Evolutionary conservation across 257 asterid species (phyloP).

Genomic region (Lycium barbarum): DNA sequence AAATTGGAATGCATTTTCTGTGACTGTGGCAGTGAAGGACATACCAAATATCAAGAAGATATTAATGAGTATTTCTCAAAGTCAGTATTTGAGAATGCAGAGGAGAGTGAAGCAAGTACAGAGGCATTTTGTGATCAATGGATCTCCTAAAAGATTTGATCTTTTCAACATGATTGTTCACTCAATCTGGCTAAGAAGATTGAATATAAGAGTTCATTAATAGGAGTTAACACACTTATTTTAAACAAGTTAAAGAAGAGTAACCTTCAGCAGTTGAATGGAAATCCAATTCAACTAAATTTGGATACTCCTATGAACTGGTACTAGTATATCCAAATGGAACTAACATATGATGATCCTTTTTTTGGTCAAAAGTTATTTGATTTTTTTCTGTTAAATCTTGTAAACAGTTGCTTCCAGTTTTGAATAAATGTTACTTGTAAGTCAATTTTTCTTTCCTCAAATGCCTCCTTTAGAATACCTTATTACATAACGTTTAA

Average conservation of each 20-base stretch:
- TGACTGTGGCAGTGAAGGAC: constrained; percentile 39
- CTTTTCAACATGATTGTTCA: constrained; percentile 76
- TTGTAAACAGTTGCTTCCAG: neutral
- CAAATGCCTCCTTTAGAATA: neutral
- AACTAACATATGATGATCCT: neutral
- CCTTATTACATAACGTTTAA: neutral
- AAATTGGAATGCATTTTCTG: constrained; percentile 45
- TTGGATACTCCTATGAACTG: neutral
- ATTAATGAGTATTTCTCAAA: constrained; percentile 39
- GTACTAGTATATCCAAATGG: neutral
- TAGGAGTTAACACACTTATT: neutral
- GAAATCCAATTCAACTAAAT: constrained; percentile 17
- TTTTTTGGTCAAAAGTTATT: neutral
- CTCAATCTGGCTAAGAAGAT: constrained; percentile 78
- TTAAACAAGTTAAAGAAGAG: neutral
- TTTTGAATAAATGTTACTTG: constrained; percentile 2
- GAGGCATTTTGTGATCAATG: constrained; percentile 71
- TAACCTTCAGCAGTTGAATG: constrained; percentile 12
- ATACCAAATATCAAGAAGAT: constrained; percentile 47
- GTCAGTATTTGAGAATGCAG: constrained; percentile 49
- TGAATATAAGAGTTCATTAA: constrained; percentile 55
- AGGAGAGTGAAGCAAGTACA: constrained; percentile 52
- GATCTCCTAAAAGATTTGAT: constrained; percentile 70
- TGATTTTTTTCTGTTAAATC: neutral
- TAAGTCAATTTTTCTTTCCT: neutral